A percentile compares a stretch with the other conserved stretches of the same genome.
Evolutionary conservation across 805 yeast genomes (phyloP).

Genomic region (Cephaloascus albidus): DNA sequence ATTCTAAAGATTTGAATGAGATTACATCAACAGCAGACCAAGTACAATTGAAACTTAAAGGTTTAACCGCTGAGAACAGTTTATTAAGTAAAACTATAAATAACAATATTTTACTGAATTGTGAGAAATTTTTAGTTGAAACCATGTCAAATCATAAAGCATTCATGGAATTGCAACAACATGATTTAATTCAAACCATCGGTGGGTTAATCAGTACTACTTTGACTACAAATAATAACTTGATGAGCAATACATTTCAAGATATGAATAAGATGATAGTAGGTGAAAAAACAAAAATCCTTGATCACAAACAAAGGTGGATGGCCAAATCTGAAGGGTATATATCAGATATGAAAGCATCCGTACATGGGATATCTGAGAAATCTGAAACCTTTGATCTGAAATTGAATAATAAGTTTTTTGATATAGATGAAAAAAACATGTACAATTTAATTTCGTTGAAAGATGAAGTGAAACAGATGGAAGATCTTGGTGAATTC

Average conservation of each 20-base stretch:
- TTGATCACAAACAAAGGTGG: not conserved
- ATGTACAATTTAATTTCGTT: not conserved
- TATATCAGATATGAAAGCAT: not conserved
- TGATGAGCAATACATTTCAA: not conserved
- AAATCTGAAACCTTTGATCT: conserved; percentile 1
- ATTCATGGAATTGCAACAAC: not conserved
- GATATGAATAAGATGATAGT: not conserved
- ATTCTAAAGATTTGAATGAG: too few relatives aligned
- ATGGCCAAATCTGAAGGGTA: not conserved
- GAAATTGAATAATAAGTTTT: not conserved
- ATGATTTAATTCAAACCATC: not conserved
- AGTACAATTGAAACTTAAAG: too few relatives aligned
- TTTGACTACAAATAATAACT: not conserved
- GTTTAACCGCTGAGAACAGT: too few relatives aligned
- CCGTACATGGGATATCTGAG: too few relatives aligned
- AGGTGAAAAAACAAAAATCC: not conserved
- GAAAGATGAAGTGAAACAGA: not conserved
- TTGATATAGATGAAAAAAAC: conserved; percentile 2
- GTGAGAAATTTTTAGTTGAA: too few relatives aligned
- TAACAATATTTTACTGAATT: too few relatives aligned
- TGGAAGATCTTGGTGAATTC: conserved; percentile 1
- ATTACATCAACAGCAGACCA: too few relatives aligned
- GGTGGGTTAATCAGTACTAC: not conserved
- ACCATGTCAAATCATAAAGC: not conserved
- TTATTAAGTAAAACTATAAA: too few relatives aligned